Base-by-base conservation (phyloP, 179 eudicot genomes). In the Vitellaria paradoxa region DNA sequence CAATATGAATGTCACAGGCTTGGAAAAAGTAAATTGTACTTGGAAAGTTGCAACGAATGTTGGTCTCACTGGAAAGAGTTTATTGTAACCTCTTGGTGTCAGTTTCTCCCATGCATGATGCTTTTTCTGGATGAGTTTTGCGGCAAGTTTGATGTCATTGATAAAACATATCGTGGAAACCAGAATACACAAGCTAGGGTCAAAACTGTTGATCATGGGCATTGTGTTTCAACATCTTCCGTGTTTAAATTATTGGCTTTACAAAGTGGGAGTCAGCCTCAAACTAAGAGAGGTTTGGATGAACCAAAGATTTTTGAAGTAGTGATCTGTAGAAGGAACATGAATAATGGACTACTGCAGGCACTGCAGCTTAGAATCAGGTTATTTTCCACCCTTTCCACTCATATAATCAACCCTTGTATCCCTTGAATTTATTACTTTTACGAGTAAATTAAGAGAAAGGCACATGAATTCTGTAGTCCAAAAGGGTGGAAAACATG, bases 361-460 rank as follows among this genome's bases (percentile, higher is more conserved):
- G 75, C 68, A 37, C 52, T 70, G 80, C 75, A 78, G 80, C 65
- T 78, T 47, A 68, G 75, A 24, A 69, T 77, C 74, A 20, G 80
- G 80, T 77, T 53, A 20, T 30, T 2, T 2, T 17, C 68, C 18
- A 65, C 69, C 10, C n/a, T 37, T 37, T 53, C 72, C 30, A 21
- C 66, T 21, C 1, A 24, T 21, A 57, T 30, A 0, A 0, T 30
- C 37, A 30, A 30, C 2, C 37, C 37, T 30, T 30, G 37, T 30
- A 30, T 1, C 37, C 37, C 37, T 30, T 30, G 37, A 30, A 9
- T 8, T 55, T 55, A 55, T 6, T 55, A 55, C 3, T 55, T 12
- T 15, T 55, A 55, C 5, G 14, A 18, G n/a, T 23, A 11, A 63
- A 24, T 63, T 63, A 63, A 7, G 21, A 63, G 30, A 23, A 63